phyloP scores from a whole-genome alignment of 352 stramenopile species.

The Phytophthora rubi region DNA sequence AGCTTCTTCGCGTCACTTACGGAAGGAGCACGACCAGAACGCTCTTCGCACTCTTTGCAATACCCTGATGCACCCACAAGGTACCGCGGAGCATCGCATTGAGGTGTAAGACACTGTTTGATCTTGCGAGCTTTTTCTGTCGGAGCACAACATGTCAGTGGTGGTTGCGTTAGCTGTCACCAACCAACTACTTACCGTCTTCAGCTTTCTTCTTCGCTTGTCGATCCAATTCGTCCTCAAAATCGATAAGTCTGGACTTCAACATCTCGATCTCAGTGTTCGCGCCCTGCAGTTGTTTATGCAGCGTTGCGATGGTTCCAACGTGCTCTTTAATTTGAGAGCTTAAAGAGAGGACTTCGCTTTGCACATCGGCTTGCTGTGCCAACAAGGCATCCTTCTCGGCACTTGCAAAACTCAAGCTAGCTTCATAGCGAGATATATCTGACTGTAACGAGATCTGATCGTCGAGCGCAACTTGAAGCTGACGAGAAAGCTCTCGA shows the following conservation, averaged over 20 bases:
- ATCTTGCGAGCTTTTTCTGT: conserved; percentile 56
- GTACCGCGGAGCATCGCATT: conserved; percentile 73
- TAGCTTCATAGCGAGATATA: conserved; percentile 16
- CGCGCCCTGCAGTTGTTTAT: conserved; percentile 26
- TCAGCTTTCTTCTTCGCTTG: conserved; percentile 44
- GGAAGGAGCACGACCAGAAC: conserved; percentile 6
- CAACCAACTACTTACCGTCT: conserved; percentile 29
- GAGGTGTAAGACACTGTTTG: conserved; percentile 64
- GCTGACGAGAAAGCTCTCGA: conserved; percentile 20
- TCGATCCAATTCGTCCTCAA: conserved; percentile 55
- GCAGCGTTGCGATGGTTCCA: conserved; percentile 24
- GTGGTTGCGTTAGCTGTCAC: neutral
- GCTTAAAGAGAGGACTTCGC: conserved; percentile 6
- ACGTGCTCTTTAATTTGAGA: conserved; percentile 12
- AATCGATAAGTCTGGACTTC: conserved; percentile 36
- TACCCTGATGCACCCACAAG: conserved; percentile 66
- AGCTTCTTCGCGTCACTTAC: conserved; percentile 20
- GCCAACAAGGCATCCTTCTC: conserved; percentile 27
- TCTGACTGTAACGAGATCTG: conserved; percentile 12
- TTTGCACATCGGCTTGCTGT: neutral
- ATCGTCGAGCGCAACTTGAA: conserved; percentile 11
- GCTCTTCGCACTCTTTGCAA: conserved; percentile 66
- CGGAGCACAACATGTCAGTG: neutral
- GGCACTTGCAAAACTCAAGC: neutral
- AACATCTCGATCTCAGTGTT: conserved; percentile 37